Evolutionary conservation across 1,139 yeast species (phyloP), one percentile per base, ranked within the genome.

Genomic region (Debaryomycetaceae sp.): DNA sequence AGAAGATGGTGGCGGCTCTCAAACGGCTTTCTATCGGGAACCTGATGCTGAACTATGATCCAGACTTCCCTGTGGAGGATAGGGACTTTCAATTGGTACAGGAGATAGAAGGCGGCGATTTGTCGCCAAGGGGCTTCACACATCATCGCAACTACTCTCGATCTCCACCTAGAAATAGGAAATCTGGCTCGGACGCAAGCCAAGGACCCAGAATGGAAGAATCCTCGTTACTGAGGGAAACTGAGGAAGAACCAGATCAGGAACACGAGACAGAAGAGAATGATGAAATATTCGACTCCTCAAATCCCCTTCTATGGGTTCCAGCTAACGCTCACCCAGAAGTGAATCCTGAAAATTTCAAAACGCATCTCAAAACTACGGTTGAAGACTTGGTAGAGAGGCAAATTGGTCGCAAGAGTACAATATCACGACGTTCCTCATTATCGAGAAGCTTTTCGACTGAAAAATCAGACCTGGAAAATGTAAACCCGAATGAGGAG

Each of bases 311-410:
- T 13, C 68, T 90, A 42, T 91, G 99, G 99, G 97, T 93, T 1
- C 97, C 98, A 0, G 98, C 98, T 1, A 83, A 82, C 51, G 77
- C 89, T 40, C 99, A 93, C 60, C 98, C 99, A 1, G 93, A 87
- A 57, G 80, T 93, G 14, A 91, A 95, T 34, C 98, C 98, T 1
- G 95, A 88, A 55, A 89, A 87, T 55, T 93, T 90, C 76, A 79
- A 85, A 54, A 79, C 82, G 50, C 90, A 89, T 65, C 88, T 93
- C 36, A 87, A 86, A 56, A 77, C 81, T 42, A 86, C 93, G 23
- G 83, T 90, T 17, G 85, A 87, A 49, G 95, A 86, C 57, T 75
- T 89, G 49, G 76, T 83, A 56, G 80, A 80, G 47, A 72, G 75
- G 36, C 59, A 64, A 49, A 53, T 70, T 42, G 64, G 62, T 43